Conservation (phyloP, 352 stramenopile genomes). For the Phytophthora hibernalis region DNA sequence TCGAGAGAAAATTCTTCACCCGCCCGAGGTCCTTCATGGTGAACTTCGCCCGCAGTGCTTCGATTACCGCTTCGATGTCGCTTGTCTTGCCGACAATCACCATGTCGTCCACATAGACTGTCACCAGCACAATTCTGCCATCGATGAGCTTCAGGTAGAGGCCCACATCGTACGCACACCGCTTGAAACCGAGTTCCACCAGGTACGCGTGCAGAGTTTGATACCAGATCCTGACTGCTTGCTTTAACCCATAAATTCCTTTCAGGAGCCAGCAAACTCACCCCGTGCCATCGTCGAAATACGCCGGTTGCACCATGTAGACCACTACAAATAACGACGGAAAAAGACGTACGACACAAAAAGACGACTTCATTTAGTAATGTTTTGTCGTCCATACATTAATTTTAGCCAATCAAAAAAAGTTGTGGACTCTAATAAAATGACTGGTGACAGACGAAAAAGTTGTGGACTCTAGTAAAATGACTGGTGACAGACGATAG, state of each 20-base stretch:
- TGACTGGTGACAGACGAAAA: no score
- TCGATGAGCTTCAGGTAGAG: conserved; percentile 13
- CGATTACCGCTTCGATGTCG: conserved; percentile 4
- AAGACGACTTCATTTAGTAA: no score
- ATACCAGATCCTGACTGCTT: not conserved
- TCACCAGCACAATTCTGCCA: not conserved
- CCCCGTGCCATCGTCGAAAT: not conserved
- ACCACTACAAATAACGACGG: no score
- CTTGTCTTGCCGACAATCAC: conserved; percentile 2
- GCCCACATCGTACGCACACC: no score
- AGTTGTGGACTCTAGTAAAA: no score
- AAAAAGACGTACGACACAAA: no score
- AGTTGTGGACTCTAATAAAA: no score
- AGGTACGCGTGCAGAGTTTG: not conserved
- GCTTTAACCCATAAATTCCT: not conserved
- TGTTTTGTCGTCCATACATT: no score
- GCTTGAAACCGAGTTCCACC: not conserved
- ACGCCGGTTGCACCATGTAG: not conserved
- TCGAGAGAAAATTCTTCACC: conserved; percentile 1
- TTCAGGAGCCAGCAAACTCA: not conserved
- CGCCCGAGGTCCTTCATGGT: conserved; percentile 8
- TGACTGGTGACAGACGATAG: no score
- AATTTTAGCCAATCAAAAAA: no score
- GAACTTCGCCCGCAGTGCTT: not conserved
- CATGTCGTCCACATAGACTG: conserved; percentile 13